phyloP scores from a whole-genome alignment of 495 filamentous ascomycete genomes.

The Parathielavia appendiculata region DNA sequence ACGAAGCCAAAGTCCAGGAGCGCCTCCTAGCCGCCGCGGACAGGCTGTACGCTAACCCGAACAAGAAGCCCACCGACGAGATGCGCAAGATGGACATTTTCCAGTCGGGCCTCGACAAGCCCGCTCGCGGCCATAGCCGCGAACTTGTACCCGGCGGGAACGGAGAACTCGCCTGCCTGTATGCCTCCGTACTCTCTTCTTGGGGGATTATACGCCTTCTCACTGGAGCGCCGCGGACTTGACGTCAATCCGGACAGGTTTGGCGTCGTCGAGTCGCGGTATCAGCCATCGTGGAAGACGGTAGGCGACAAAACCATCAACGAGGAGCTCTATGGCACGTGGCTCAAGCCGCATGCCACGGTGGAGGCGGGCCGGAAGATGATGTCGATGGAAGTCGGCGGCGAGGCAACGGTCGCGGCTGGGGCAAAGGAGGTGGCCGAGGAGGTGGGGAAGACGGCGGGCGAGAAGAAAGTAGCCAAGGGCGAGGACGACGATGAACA shows the following conservation, averaged over 20 bases:
- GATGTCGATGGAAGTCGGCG: too few relatives aligned
- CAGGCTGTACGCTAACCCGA: too few relatives aligned
- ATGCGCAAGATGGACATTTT: neutral
- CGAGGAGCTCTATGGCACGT: neutral
- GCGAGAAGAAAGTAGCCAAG: neutral
- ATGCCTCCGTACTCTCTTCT: neutral
- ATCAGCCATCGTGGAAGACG: neutral
- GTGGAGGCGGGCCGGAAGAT: neutral
- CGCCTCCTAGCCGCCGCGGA: neutral
- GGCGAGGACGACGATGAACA: neutral
- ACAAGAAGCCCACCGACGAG: neutral
- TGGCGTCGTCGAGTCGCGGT: constrained; percentile 2
- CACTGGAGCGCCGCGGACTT: neutral
- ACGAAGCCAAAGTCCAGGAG: neutral
- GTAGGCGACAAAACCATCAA: neutral
- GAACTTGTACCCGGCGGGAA: neutral
- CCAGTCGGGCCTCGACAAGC: neutral
- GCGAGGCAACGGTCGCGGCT: too few relatives aligned
- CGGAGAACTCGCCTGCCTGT: neutral
- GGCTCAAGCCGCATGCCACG: neutral
- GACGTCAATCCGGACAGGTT: neutral
- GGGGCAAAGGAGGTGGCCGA: too few relatives aligned
- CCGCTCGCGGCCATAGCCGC: neutral
- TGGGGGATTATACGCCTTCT: neutral
- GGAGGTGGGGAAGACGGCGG: neutral